Base-by-base conservation (phyloP, 192 early-diverging fungal genomes). In the Coemansia reversa region DNA sequence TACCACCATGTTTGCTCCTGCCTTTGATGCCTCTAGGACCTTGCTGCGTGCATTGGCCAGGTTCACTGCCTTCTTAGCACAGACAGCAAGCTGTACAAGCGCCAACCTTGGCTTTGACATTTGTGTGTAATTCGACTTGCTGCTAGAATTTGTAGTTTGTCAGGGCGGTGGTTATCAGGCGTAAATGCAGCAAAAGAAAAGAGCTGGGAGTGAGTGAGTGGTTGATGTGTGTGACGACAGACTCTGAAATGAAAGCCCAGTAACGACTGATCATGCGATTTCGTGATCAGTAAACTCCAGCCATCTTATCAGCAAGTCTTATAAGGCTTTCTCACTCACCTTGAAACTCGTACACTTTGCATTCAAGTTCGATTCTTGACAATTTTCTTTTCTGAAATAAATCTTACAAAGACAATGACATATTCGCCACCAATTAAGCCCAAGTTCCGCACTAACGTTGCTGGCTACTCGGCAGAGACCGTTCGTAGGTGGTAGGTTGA, bases 1-100 rank as follows among this genome's bases (percentile, higher is more conserved):
- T 3, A 97, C 93, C 25, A 98, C 92, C n/a, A 96, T 77, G 45
- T 92, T 85, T 48, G 93, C 93, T 7, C 95, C 95, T 1, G 89
- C 81, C 18, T 72, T 76, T 2, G 91, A 87, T 4, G 97, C 97
- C 58, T 94, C 87, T 20, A 96, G 80, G 23, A 99, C 93, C 63
- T 90, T 87, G 16, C 55, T 60, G 14, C 91, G 84, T 3, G 97
- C 94, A 55, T 85, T 82, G 24, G 66, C 66, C 25, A 99, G 83
- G 81, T 99, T 99, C 9, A 51, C 58, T 6, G 82, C 74, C 66
- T 97, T 94, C 65, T 88, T 83, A 3, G 88, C 82, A 0, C 88
- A 82, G 22, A 93, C 91, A 20, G 79, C 74, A 3, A 99, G 85
- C 80, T 99, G 95, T 25, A 91, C 72, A 29, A 91, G 81, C 0